phyloP scores from a whole-genome alignment of 108 stramenopile species.

The Seminavis robusta region DNA sequence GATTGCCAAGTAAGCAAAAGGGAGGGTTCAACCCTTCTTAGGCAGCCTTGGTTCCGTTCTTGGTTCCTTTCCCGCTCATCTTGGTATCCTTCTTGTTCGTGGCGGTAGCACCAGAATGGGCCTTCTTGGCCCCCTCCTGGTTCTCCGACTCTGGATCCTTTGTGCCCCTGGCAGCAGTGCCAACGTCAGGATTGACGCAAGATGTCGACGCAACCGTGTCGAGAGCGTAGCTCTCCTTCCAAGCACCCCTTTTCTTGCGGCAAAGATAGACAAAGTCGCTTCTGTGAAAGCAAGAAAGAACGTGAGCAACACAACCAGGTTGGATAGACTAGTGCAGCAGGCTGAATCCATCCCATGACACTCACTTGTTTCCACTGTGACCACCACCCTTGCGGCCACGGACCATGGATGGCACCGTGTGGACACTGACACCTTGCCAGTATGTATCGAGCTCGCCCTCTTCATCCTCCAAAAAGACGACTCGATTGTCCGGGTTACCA shows the following conservation, averaged over 20 bases:
- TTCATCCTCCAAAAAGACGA: slow-evolving; percentile 73
- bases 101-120: too few species aligned
- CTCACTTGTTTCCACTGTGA: not conserved
- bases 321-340: not conserved
- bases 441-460: slow-evolving; percentile 36
- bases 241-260: slow-evolving; percentile 22
- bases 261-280: slow-evolving; percentile 26
- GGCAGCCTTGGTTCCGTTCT: too few species aligned
- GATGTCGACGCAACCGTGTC: too few species aligned
- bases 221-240: too few species aligned
- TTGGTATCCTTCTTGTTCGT: too few species aligned
- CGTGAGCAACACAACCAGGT: not conserved
- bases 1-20: too few species aligned
- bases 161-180: too few species aligned
- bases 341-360: not conserved
- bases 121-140: too few species aligned
- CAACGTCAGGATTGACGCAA: too few species aligned
- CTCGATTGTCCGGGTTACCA: slow-evolving; percentile 69
- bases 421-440: slow-evolving; percentile 37
- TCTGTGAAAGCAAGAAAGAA: not conserved
- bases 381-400: not conserved
- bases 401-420: slow-evolving; percentile 13
- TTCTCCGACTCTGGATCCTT: too few species aligned
- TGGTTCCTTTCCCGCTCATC: too few species aligned
- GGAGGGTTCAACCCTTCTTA: too few species aligned